Base-by-base conservation (phyloP, 805 yeast species). In the Ogataea parapolymorpha region DNA sequence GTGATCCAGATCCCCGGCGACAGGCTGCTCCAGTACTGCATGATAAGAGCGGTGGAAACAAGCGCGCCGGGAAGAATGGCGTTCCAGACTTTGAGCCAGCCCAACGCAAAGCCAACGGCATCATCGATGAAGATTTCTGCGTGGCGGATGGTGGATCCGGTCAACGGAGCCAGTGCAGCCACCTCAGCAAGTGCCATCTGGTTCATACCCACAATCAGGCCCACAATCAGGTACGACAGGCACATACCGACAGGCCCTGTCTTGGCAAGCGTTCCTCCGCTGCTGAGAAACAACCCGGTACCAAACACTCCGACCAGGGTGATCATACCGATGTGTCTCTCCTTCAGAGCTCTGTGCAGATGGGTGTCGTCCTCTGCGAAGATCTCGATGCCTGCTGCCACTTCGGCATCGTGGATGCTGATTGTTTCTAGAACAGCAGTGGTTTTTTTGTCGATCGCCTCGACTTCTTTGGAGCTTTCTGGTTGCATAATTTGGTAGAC, bases 291-390 rank as follows among this genome's bases (percentile, higher is more conserved):
- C 39, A 74, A 60, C 34, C 78, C 79, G n/a, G 86, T 79, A 60
- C 89, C 87, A 48, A 82, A 79, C 45, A 81, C 73, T 52, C 86
- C 85, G 46, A 85, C 88, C 40, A 82, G 71, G 27, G 87, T 82
- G 46, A 80, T 76, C 80, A 80, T 75, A 59, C 78, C 83, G 41
- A 75, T 65, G 42, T 75, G 79, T 56, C 80, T 65, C 27, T 66
- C 56, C 45, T 67, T 67, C 44, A 75, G 62, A 26, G 71, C 67
- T 49, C 76, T 60, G 30, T 50, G 40, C n/a, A 56, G 42, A 18
- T 46, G 27, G 8, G 24, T 27, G 16, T 45, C 42, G 25, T 45
- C 48, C 56, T 38, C 25, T 6, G 31, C 32, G 23, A 39, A 39
- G 13, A 39, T 39, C 16, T 24, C 22, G 13, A 16, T 22, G 8